These are phyloP conservation scores for Diddensiella caesifluorescens DNA, from an alignment of 805 yeast genomes.

Conservation along the genomic window DNA sequence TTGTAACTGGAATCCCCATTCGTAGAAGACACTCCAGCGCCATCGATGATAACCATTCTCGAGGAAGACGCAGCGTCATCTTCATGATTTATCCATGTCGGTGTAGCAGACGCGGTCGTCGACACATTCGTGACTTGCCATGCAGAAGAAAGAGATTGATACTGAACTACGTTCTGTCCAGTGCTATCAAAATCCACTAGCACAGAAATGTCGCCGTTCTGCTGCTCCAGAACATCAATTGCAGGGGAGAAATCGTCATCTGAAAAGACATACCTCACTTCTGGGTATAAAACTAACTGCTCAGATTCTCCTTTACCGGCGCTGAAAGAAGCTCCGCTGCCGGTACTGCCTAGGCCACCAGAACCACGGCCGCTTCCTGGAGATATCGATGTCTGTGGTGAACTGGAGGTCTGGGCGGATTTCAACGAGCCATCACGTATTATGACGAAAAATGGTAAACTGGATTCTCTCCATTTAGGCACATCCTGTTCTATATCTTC, in stretches of 20 bases:
- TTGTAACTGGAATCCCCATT: no score
- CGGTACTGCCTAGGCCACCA: no score
- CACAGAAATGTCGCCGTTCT: slow-evolving; percentile 29
- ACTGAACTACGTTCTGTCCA: slow-evolving; percentile 27
- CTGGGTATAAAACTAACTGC: slow-evolving; percentile 35
- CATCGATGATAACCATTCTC: slow-evolving; percentile 8
- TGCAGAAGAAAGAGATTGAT: slow-evolving; percentile 33
- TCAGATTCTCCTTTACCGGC: no score
- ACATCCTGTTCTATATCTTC: no score
- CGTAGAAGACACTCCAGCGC: slow-evolving; percentile 2
- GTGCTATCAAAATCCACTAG: slow-evolving; percentile 35
- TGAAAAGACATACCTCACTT: slow-evolving; percentile 33
- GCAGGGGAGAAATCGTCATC: slow-evolving; percentile 35
- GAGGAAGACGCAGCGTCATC: background rate
- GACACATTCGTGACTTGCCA: slow-evolving; percentile 34
- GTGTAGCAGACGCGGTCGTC: slow-evolving; percentile 10
- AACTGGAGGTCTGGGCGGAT: no score
- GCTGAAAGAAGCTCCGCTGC: no score
- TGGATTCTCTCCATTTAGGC: slow-evolving; percentile 19
- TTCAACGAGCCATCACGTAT: slow-evolving; percentile 17
- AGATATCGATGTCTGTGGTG: no score
- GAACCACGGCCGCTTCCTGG: no score
- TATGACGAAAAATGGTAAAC: slow-evolving; percentile 24
- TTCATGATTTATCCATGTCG: slow-evolving; percentile 3
- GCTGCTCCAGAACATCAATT: slow-evolving; percentile 29